phyloP scores from a whole-genome alignment of 2,329 filamentous ascomycete species.

The Ophiostoma himal-ulmi region DNA sequence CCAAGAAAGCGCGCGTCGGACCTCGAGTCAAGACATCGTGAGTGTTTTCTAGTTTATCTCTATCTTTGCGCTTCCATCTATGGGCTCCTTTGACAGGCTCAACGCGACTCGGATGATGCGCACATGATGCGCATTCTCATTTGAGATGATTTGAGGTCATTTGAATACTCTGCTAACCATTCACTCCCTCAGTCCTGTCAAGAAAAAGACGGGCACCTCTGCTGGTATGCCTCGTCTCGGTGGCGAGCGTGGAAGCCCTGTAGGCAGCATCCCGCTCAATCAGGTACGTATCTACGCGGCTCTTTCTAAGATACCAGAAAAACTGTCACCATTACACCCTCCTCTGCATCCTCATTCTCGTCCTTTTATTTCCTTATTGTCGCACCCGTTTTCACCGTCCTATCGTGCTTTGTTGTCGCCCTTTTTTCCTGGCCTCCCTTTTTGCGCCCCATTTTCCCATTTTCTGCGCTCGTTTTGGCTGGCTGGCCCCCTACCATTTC shows the following conservation, averaged over 20 bases:
- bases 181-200: conserved; percentile 56
- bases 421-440: neutral
- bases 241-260: conserved; percentile 59
- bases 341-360: conserved; percentile 14
- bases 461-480: neutral
- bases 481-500: conserved; percentile 10
- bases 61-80: neutral
- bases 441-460: conserved; percentile 10
- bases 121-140: neutral
- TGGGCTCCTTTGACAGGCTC: neutral
- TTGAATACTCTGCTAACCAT: conserved; percentile 23
- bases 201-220: conserved; percentile 64
- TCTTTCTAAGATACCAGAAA: neutral
- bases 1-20: conserved; percentile 56
- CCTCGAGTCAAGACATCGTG: conserved; percentile 65
- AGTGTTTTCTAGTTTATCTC: conserved; percentile 37
- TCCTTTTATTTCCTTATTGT: neutral
- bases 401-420: conserved; percentile 8
- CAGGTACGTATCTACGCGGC: conserved; percentile 43
- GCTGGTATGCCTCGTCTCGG: conserved; percentile 61
- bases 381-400: neutral
- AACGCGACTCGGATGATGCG: neutral
- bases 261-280: conserved; percentile 48
- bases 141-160: neutral
- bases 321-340: neutral